Base-by-base conservation (phyloP, 257 asterid species). In the Solanum appendiculatum region DNA sequence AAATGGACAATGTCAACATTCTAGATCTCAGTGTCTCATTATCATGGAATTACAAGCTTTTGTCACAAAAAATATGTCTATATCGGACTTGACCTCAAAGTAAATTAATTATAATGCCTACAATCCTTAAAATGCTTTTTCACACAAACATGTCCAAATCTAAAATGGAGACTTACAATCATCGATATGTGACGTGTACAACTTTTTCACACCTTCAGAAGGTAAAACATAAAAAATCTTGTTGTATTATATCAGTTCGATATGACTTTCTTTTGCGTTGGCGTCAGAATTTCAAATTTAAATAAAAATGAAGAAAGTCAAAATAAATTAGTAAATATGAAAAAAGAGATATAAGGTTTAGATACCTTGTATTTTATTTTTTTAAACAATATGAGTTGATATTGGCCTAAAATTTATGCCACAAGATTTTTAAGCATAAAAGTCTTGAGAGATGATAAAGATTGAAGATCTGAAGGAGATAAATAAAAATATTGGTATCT, bases 11-110 rank as follows among this genome's bases (percentile, higher is more conserved):
- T 90, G 94, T 92, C 95, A 92, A 93, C 82, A 95, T 92, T 89
- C 37, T 69, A 88, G 93, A 92, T 93, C 93, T 92, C 90, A 89
- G 91, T 92, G 95, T 92, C 92, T 87, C 94, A 90, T 89, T 77
- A 89, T 91, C 91, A 87, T 90, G 86, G 84, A 89, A 88, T 20
- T 56, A 18, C 36, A 85, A 75, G 60, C 87, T 89, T 88, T 85
- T 23, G 31, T 87, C 86, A 85, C 82, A 77, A 87, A 87, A 54
- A 88, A 88, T 72, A 10, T 86, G 64, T 81, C 83, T 39, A 88
- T 56, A 70, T 37, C 87, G 74, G 87, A 25, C 75, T 81, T 51
- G 80, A 73, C 70, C 80, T 56, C 25, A 81, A 70, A 70, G 23
- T 68, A 77, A 73, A 37, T 73, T 48, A 73, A 23, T 73, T 74